phyloP scores from a whole-genome alignment of 306 rosid genomes.

The Cucumis hystrix region DNA sequence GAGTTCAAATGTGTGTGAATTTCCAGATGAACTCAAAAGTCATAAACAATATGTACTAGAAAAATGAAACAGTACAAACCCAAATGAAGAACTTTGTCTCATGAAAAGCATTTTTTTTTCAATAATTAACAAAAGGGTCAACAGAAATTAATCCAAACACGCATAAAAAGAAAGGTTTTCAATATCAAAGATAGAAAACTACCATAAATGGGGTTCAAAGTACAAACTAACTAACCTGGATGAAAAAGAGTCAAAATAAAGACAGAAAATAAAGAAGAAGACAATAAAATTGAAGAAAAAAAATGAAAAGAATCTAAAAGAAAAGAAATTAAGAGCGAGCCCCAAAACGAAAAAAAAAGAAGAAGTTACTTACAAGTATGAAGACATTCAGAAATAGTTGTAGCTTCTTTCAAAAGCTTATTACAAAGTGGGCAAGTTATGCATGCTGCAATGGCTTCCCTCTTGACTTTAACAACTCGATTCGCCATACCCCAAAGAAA shows the following conservation, averaged over 20 bases:
- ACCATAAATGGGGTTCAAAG: constrained; percentile 9
- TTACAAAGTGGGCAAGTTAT: constrained; percentile 86
- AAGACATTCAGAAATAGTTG: constrained; percentile 92
- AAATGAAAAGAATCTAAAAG: not conserved
- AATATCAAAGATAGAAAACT: not conserved
- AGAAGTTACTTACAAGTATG: constrained; percentile 69
- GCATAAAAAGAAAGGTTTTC: not conserved
- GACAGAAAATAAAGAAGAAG: not conserved
- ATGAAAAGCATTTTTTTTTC: not conserved
- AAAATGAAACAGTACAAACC: not conserved
- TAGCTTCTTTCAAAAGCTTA: constrained; percentile 66
- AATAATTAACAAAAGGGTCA: not conserved
- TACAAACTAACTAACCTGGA: constrained; percentile 15
- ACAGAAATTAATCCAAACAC: not conserved
- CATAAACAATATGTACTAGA: not conserved
- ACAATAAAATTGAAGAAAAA: not conserved
- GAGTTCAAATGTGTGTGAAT: not conserved
- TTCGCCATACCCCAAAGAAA: constrained; percentile 45
- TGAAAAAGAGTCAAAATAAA: constrained; percentile 4
- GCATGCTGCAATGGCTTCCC: constrained; percentile 74
- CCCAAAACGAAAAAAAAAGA: not conserved
- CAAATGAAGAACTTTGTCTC: not conserved
- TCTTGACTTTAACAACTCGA: constrained; percentile 47
- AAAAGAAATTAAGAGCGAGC: not conserved
- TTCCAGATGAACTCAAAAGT: not conserved